Percentiles rank a stretch among this genome's conserved stretches.
Evolutionary conservation across 345 rosid species (phyloP).

Genomic region (Lenwebbia sp.): DNA sequence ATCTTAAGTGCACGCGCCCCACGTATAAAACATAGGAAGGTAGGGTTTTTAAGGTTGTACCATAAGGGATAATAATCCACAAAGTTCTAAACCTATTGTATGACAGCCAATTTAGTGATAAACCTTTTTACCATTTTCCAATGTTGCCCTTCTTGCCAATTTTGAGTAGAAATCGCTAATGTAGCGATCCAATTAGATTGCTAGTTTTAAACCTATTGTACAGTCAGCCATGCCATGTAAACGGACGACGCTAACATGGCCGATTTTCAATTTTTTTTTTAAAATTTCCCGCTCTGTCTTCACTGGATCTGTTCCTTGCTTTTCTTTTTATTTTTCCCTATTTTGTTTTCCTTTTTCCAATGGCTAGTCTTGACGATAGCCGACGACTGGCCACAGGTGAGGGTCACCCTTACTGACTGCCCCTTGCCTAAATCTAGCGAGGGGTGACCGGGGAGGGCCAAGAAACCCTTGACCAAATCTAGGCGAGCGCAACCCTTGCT

Average conservation of each 20-base stretch:
- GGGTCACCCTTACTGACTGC: neutral
- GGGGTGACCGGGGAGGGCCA: accelerated
- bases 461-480: accelerated
- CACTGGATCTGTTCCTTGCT: accelerated
- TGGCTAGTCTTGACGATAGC: neutral
- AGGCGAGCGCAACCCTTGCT: accelerated
- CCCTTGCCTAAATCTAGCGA: neutral
- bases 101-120: accelerated
- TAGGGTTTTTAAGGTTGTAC: no score
- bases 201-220: no score
- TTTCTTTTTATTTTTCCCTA: neutral
- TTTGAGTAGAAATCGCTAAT: no score
- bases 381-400: accelerated
- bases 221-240: no score
- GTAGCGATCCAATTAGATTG: no score
- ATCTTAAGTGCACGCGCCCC: neutral
- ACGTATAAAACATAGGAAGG: neutral
- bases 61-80: neutral
- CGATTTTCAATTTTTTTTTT: no score
- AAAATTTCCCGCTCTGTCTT: neutral
- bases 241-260: no score
- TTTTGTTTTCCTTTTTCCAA: neutral
- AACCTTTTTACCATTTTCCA: neutral
- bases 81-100: neutral
- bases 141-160: neutral